Percentiles rank a stretch among this genome's conserved stretches.
Evolutionary conservation across 257 asterid species (phyloP).

Genomic region (Lycium ferocissimum): DNA sequence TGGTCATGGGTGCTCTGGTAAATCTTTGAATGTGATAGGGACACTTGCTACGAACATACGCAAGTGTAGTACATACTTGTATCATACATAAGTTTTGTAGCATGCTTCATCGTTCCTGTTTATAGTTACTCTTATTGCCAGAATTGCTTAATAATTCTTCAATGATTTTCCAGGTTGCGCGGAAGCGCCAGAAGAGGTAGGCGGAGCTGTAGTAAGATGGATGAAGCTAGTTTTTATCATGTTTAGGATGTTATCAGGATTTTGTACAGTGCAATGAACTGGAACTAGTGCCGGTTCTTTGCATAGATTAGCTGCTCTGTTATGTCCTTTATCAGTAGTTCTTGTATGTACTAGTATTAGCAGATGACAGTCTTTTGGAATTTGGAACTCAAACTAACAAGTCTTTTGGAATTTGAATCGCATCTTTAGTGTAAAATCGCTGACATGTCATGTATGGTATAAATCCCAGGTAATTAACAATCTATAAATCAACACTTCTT

Average conservation of each 20-base stretch:
- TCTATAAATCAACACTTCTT: not conserved
- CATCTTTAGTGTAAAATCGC: not conserved
- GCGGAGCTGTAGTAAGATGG: not conserved
- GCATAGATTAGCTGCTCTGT: conserved; percentile 30
- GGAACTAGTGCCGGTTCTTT: conserved; percentile 32
- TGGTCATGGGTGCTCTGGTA: not conserved
- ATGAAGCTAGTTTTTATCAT: conserved; percentile 14
- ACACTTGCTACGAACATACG: not conserved
- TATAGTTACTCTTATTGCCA: not conserved
- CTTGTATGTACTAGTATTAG: conserved; percentile 27
- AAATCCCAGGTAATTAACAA: not conserved
- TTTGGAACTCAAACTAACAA: not conserved
- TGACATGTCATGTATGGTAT: not conserved
- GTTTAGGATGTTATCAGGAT: conserved; percentile 23
- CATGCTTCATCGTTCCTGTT: not conserved
- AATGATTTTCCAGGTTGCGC: conserved; percentile 44
- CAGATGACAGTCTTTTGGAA: not conserved
- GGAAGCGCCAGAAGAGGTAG: conserved; percentile 62
- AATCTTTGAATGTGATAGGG: not conserved
- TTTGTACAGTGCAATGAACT: conserved; percentile 41
- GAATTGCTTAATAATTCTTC: not conserved
- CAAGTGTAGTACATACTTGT: not conserved
- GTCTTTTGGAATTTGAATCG: not conserved
- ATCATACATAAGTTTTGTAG: not conserved
- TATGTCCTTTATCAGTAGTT: conserved; percentile 21